phyloP scores from a whole-genome alignment of 1,284 basidiomycete species.

The Moesziomyces sp. region DNA sequence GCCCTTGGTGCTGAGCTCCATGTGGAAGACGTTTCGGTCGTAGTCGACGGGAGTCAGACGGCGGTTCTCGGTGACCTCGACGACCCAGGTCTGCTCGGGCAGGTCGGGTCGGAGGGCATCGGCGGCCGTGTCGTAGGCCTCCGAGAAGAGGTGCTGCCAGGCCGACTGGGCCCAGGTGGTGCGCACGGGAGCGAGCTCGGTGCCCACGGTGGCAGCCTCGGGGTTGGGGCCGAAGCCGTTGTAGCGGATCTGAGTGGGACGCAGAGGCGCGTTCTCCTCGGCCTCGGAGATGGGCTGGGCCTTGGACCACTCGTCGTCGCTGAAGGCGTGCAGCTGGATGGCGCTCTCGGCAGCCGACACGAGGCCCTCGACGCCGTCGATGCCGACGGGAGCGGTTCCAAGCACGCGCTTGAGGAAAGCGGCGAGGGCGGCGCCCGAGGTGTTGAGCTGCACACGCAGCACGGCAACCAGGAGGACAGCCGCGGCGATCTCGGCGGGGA shows the following conservation, averaged over 20 bases:
- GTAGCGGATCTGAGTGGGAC: constrained; percentile 59
- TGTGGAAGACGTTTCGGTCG: constrained; percentile 98
- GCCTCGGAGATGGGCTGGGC: constrained; percentile 57
- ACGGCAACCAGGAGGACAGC: constrained; percentile 58
- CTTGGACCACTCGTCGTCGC: constrained; percentile 52
- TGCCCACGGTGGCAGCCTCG: constrained; percentile 48
- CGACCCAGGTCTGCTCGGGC: constrained; percentile 89
- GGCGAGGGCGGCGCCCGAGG: constrained; percentile 40
- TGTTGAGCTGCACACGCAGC: constrained; percentile 53
- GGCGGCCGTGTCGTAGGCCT: constrained; percentile 62
- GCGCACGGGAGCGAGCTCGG: constrained; percentile 48
- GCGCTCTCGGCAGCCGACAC: constrained; percentile 51
- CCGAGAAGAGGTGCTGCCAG: constrained; percentile 67
- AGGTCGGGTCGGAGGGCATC: constrained; percentile 77
- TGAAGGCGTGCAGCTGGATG: constrained; percentile 50
- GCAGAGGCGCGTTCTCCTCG: constrained; percentile 51
- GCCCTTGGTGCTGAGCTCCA: constrained; percentile 91
- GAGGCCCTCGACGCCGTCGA: constrained; percentile 55
- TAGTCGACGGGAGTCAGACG: constrained; percentile 94
- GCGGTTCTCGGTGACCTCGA: constrained; percentile 92
- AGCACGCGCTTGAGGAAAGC: constrained; percentile 51
- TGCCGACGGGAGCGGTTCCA: constrained; percentile 60
- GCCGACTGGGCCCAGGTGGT: constrained; percentile 64
- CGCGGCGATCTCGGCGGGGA: constrained; percentile 55
- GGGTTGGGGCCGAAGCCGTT: constrained; percentile 58